phyloP scores from a whole-genome alignment of 2,329 filamentous ascomycete species.

The Fusarium tuaranense region DNA sequence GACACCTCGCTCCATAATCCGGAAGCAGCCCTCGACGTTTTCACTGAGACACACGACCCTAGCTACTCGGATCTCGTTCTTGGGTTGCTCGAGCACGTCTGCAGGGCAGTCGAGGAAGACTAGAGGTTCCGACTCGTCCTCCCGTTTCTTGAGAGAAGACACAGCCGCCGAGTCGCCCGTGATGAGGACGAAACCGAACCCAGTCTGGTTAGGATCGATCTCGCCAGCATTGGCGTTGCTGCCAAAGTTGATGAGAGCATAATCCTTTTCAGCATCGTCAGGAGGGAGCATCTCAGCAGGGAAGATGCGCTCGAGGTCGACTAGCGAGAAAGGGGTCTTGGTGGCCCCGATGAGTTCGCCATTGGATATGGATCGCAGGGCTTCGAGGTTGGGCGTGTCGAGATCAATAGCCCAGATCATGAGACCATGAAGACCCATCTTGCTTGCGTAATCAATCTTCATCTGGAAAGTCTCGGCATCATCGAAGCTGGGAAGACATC shows the following conservation, averaged over 20 bases:
- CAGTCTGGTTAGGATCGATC: neutral
- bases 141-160: neutral
- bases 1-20: conserved; percentile 7
- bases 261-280: neutral
- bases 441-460: neutral
- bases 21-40: conserved; percentile 7
- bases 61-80: conserved; percentile 1
- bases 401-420: neutral
- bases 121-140: neutral
- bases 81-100: neutral
- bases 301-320: neutral
- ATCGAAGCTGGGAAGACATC: neutral
- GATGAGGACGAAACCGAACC: neutral
- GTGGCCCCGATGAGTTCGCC: neutral
- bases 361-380: neutral
- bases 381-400: neutral
- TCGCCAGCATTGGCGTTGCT: neutral
- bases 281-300: neutral
- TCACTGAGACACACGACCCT: conserved; percentile 11
- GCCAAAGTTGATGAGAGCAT: neutral
- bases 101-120: neutral
- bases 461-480: neutral
- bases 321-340: neutral
- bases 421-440: neutral
- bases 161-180: neutral